Evolutionary conservation across 2,329 filamentous ascomycete species (phyloP).

Genomic region (Cadophora sp.): DNA sequence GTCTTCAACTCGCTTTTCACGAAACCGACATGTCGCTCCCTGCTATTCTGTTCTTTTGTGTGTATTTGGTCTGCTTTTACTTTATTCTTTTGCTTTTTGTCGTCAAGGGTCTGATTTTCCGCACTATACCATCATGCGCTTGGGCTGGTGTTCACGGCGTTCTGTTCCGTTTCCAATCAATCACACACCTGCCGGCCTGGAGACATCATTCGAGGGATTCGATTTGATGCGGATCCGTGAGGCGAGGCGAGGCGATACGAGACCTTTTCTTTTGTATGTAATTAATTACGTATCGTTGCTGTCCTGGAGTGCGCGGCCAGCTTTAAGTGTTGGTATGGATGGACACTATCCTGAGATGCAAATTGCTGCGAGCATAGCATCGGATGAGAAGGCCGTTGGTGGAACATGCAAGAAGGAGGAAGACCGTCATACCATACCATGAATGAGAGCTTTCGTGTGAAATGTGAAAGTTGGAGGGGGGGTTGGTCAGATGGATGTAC

Average conservation of each 20-base stretch:
- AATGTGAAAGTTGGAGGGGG: background rate
- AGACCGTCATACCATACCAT: no score
- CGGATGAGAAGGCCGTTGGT: background rate
- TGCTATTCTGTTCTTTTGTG: background rate
- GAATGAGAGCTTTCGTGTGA: background rate
- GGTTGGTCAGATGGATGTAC: background rate
- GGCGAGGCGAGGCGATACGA: background rate
- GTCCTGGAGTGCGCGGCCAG: background rate
- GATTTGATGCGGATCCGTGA: background rate
- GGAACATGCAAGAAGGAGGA: no score
- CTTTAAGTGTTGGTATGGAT: background rate
- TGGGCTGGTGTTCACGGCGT: constrained; percentile 10
- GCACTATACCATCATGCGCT: constrained; percentile 27
- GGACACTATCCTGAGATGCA: background rate
- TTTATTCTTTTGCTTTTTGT: constrained; percentile 7
- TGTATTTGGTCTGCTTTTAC: background rate
- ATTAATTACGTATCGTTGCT: background rate
- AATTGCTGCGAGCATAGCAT: no score
- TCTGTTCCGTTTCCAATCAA: background rate
- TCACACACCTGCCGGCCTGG: background rate
- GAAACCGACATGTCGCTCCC: background rate
- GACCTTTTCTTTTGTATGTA: background rate
- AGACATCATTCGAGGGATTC: background rate
- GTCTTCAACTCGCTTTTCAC: background rate
- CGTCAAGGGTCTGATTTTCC: constrained; percentile 18